Evolutionary conservation across 306 rosid genomes (phyloP).

Genomic region (Trichosanthes cucumerina): DNA sequence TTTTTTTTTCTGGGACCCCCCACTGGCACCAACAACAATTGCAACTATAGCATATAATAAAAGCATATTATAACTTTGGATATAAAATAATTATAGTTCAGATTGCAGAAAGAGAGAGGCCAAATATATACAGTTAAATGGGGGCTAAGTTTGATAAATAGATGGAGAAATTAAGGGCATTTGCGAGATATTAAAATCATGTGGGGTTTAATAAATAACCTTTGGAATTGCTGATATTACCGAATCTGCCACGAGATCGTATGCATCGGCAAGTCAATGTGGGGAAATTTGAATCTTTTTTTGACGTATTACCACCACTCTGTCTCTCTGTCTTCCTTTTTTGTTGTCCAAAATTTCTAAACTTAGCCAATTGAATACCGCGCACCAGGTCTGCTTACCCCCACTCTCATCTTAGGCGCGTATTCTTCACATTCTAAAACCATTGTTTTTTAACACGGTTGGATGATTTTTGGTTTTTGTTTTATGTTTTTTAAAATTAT

Average conservation of each 20-base stretch:
- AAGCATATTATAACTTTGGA: not conserved
- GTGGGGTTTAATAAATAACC: too few species aligned
- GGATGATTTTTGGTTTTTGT: too few species aligned
- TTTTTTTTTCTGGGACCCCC: not conserved
- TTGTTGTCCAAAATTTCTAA: not conserved
- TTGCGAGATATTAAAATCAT: not conserved
- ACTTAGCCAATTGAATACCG: not conserved
- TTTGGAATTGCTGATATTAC: not conserved
- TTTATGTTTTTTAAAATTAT: too few species aligned
- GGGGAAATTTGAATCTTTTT: not conserved
- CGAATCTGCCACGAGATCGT: not conserved
- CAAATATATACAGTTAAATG: too few species aligned
- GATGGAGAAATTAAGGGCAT: not conserved
- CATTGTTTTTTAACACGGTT: too few species aligned
- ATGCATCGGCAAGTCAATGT: not conserved
- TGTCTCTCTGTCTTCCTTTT: not conserved
- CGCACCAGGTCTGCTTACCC: not conserved
- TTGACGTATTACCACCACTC: slow-evolving; percentile 2
- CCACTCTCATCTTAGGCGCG: not conserved
- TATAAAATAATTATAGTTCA: not conserved
- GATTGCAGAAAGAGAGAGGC: not conserved
- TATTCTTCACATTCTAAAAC: not conserved
- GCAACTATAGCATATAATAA: not conserved
- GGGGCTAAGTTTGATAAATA: not conserved
- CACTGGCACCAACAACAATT: not conserved